Conservation (phyloP, 2,329 filamentous ascomycete genomes). For the Amphichorda felina region DNA sequence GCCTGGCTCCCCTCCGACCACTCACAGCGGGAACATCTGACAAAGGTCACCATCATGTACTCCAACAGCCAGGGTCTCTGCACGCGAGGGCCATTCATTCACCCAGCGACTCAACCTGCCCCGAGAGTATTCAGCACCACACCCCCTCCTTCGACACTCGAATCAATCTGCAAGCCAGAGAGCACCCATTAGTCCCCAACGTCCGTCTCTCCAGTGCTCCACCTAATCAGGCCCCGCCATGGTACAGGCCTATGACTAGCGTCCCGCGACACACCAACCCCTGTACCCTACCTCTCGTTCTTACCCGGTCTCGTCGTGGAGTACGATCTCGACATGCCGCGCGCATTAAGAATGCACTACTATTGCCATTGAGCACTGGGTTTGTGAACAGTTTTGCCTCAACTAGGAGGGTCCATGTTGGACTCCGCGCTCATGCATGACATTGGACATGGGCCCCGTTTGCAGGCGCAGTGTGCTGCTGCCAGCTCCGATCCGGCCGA, state of each 20-base stretch:
- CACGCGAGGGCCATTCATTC: neutral
- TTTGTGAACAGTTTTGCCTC: neutral
- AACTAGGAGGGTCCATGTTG: constrained; percentile 3
- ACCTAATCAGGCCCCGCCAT: neutral
- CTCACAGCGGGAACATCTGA: neutral
- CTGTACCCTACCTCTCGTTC: constrained; percentile 1
- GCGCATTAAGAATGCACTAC: too few relatives aligned
- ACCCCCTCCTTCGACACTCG: constrained; percentile 1
- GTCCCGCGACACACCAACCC: neutral
- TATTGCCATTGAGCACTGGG: neutral
- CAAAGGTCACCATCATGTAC: neutral
- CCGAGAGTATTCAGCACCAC: neutral
- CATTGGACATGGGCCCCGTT: constrained; percentile 5
- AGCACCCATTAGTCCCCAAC: neutral
- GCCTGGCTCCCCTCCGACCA: neutral
- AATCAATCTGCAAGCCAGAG: neutral
- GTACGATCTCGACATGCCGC: constrained; percentile 2
- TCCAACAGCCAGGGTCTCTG: too few relatives aligned
- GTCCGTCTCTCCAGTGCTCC: constrained; percentile 1
- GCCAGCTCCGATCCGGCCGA: constrained; percentile 5
- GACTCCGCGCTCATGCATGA: constrained; percentile 4
- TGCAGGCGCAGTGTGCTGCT: neutral
- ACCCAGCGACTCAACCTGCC: neutral
- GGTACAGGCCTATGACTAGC: constrained; percentile 3
- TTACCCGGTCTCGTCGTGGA: constrained; percentile 1